These are phyloP conservation scores for Entonaema liquescens DNA, from an alignment of 495 filamentous ascomycete genomes.

Conservation along the genomic window DNA sequence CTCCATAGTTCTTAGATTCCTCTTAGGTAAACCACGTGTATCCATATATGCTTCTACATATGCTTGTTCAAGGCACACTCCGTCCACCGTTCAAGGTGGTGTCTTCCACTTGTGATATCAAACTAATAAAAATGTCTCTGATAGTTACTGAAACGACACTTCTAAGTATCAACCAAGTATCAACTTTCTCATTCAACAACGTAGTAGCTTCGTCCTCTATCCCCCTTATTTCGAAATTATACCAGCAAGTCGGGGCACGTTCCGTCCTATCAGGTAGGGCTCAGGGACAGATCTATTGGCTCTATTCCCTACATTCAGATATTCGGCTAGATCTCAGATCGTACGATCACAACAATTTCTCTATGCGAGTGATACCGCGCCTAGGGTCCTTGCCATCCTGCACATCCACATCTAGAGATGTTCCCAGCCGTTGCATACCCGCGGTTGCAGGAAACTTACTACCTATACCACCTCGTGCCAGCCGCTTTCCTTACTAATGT, in stretches of 20 bases:
- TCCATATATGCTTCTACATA: neutral
- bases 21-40: constrained; percentile 4
- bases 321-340: constrained; percentile 39
- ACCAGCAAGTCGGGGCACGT: constrained; percentile 19
- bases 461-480: constrained; percentile 16
- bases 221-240: constrained; percentile 6
- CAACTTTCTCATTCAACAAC: constrained; percentile 11
- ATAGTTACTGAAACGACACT: neutral
- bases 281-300: constrained; percentile 26
- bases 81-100: neutral
- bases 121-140: neutral
- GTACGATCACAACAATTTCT: constrained; percentile 33
- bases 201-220: constrained; percentile 18
- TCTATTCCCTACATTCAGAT: constrained; percentile 19
- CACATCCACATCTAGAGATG: constrained; percentile 1
- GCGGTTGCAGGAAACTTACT: constrained; percentile 30
- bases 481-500: constrained; percentile 8
- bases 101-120: neutral
- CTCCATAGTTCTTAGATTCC: neutral
- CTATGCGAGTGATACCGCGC: constrained; percentile 30
- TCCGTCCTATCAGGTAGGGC: constrained; percentile 32
- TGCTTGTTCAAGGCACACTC: neutral
- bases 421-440: constrained; percentile 27
- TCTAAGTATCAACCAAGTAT: constrained; percentile 7
- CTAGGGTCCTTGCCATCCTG: constrained; percentile 20